Conservation (phyloP, 2,329 filamentous ascomycete species). For the Pyrenophora seminiperda region DNA sequence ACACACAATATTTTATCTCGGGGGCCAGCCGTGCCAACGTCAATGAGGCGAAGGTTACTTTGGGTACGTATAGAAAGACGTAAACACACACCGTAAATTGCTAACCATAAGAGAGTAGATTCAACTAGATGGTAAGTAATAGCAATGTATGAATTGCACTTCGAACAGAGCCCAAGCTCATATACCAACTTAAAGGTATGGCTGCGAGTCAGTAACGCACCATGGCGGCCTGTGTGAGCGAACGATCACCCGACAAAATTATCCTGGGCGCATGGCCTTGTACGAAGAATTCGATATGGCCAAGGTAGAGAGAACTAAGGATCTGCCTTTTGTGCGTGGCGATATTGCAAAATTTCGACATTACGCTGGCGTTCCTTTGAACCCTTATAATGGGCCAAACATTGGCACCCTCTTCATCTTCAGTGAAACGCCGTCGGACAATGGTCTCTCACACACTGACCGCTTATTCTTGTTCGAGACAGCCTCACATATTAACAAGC, state of each 20-base stretch:
- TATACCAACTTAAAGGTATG: background rate
- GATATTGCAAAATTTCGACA: constrained; percentile 12
- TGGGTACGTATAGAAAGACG: constrained; percentile 2
- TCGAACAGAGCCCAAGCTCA: no score
- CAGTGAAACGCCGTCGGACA: constrained; percentile 3
- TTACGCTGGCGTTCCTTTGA: constrained; percentile 12
- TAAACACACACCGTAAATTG: background rate
- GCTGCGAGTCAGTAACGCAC: constrained; percentile 12
- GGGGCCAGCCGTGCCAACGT: constrained; percentile 9
- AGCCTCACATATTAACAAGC: constrained; percentile 8
- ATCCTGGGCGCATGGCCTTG: constrained; percentile 9
- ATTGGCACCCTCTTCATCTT: constrained; percentile 11
- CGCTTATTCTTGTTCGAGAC: constrained; percentile 6
- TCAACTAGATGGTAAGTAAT: constrained; percentile 6
- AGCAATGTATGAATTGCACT: no score
- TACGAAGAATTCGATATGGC: constrained; percentile 13
- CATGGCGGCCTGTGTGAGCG: constrained; percentile 13
- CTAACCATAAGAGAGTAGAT: constrained; percentile 4
- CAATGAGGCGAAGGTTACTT: constrained; percentile 7
- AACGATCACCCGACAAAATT: constrained; percentile 9
- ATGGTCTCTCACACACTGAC: constrained; percentile 2
- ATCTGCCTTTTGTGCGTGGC: constrained; percentile 9
- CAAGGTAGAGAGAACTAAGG: constrained; percentile 8
- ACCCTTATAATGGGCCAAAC: constrained; percentile 11
- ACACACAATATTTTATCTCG: constrained; percentile 14